Base-by-base conservation (phyloP, 2,329 filamentous ascomycete species). In the Fusarium protoensiforme region DNA sequence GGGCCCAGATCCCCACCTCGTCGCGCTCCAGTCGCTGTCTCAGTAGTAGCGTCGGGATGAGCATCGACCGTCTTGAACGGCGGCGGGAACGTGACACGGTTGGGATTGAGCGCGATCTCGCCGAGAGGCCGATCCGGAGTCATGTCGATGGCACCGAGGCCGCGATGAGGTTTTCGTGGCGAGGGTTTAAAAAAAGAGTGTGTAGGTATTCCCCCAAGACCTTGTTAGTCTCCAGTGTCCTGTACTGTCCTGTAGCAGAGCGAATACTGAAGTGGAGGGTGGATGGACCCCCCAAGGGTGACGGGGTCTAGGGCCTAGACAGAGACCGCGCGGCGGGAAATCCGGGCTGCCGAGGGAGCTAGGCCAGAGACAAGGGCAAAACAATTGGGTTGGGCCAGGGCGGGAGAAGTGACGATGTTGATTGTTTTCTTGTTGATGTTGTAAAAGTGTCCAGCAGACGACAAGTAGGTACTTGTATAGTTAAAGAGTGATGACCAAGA, bases 1-100 rank as follows among this genome's bases (percentile, higher is more conserved):
- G 67, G 68, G 64, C 64, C 69, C 67, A 68, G 65, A 76, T 78
- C 73, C 75, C 77, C 78, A 73, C 76, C 71, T 59, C 56, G 67
- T 75, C 75, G 75, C 72, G 75, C 66, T 74, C 59, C 64, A 57
- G 68, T 61, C 56, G 58, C 62, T 63, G 60, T 74, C 64, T 69
- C 68, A 58, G 68, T 48, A 33, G 46, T 71, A 67, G 63, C 69
- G 71, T 43, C 61, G 33, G 51, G 68, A 24, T 63, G 61, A 64
- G 54, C 54, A 38, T 71, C 71, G 61, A 36, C 61, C 16, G 65
- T 35, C 61, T 65, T 68, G 39, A 69, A 67, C 51, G 71, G 65
- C 53, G 71, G 72, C 48, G 72, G 72, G 41, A 69, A 64, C 63
- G 68, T 61, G 61, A 78, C 63, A 64, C 65, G 73, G 59, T 69